Percentiles rank a stretch among this genome's conserved stretches.
phyloP scores from a whole-genome alignment of 192 early-diverging fungal species.

The Podila horticola region DNA sequence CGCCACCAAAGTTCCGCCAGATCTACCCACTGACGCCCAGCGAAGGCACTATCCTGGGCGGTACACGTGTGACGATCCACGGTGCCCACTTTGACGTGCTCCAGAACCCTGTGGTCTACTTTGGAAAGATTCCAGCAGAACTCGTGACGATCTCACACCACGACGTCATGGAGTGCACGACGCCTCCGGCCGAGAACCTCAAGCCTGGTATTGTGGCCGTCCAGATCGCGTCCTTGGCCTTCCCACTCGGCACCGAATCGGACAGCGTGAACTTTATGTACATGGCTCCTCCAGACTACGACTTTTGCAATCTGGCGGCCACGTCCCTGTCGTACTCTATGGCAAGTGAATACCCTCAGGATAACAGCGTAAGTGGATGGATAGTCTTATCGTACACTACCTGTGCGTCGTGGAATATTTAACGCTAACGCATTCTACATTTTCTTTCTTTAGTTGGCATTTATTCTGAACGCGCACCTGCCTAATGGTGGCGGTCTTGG shows the following conservation, averaged over 20 bases:
- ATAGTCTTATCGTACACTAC: neutral
- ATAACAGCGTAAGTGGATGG: slow-evolving; percentile 28
- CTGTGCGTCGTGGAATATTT: neutral
- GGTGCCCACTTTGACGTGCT: slow-evolving; percentile 44
- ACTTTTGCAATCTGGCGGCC: slow-evolving; percentile 47
- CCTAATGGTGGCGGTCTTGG: slow-evolving; percentile 12
- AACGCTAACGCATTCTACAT: neutral
- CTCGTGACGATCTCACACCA: slow-evolving; percentile 50
- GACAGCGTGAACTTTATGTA: slow-evolving; percentile 46
- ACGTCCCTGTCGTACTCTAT: slow-evolving; percentile 42
- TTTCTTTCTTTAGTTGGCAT: slow-evolving; percentile 25
- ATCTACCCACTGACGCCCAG: slow-evolving; percentile 46
- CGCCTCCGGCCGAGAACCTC: slow-evolving; percentile 40
- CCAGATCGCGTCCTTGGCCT: slow-evolving; percentile 31
- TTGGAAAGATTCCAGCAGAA: slow-evolving; percentile 45
- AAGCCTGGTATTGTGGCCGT: slow-evolving; percentile 48
- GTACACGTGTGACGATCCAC: slow-evolving; percentile 47
- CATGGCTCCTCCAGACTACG: slow-evolving; percentile 45
- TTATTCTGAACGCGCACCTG: slow-evolving; percentile 24
- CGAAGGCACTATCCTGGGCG: slow-evolving; percentile 44
- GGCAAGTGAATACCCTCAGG: slow-evolving; percentile 44
- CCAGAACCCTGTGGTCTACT: slow-evolving; percentile 49
- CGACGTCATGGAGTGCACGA: slow-evolving; percentile 52
- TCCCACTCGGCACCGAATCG: slow-evolving; percentile 17
- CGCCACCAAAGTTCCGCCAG: slow-evolving; percentile 38